Base-by-base conservation (phyloP, 2,329 filamentous ascomycete genomes). In the Colletotrichum falcatum region DNA sequence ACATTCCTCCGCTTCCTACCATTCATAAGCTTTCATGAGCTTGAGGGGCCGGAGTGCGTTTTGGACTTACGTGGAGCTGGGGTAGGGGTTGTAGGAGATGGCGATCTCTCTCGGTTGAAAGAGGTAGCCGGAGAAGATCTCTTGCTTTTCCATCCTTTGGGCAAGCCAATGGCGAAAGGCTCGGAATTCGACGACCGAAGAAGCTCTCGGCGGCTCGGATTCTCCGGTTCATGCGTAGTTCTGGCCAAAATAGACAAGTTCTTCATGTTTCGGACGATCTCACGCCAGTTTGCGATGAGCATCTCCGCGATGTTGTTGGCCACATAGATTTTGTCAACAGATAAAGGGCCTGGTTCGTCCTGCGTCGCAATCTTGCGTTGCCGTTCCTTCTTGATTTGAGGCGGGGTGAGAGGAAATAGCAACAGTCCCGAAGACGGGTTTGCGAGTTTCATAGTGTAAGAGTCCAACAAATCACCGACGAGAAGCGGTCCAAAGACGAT, bases 401-500 rank as follows among this genome's bases (percentile, higher is more conserved):
- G 83, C 6, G 86, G 80, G 5, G 82, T 81, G 6, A 82, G 66
- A 3, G 84, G 83, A 6, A 85, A 77, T n/a, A 85, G 66, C 4
- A 83, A 73, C 20, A 85, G 74, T 0, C 85, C 85, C 3, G 81
- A 75, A 4, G 78, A 76, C 2, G 82, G 81, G n/a, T 81, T 76
- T 3, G 80, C 82, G n/a, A 83, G 55, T 63, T 81, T 85, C 80
- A 83, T 84, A 26, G 79, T 82, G 73, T 88, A 90, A 20, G 82
- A 78, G 23, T 86, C 83, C 37, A 90, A 79, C 20, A 89, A 77
- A 53, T 91, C 86, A 2, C 90, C 88, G 3, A 91, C 77, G 6
- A 92, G 79, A 0, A 92, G 81, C 1, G 90, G 90, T 0, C 90
- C 90, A 76, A 92, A 92, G 1, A 91, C 82, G 61, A 91, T 88